These are phyloP conservation scores for Strigomonas galati DNA, from an alignment of 208 protist genomes.

Conservation along the genomic window DNA sequence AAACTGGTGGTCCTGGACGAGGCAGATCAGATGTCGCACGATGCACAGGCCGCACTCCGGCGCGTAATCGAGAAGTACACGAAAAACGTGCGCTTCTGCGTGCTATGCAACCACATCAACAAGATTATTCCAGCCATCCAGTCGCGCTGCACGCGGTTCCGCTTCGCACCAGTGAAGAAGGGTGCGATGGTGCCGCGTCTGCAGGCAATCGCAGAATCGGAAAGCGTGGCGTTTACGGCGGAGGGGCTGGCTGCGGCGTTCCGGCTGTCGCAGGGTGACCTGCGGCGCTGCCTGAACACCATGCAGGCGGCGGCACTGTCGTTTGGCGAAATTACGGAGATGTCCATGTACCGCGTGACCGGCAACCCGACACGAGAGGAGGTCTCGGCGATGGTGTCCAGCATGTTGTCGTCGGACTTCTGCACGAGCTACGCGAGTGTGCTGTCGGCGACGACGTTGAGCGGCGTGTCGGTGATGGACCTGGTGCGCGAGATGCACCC, in stretches of 20 bases:
- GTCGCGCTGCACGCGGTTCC: slow-evolving; percentile 98
- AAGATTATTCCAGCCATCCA: slow-evolving; percentile 95
- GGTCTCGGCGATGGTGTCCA: slow-evolving; percentile 62
- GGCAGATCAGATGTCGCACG: slow-evolving; percentile 98
- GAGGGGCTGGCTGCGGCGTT: slow-evolving; percentile 93
- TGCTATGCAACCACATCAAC: slow-evolving; percentile 99
- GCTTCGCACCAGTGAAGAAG: slow-evolving; percentile 94
- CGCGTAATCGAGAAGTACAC: slow-evolving; percentile 99
- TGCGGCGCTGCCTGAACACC: slow-evolving; percentile 97
- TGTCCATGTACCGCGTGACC: slow-evolving; percentile 77
- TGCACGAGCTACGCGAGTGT: slow-evolving; percentile 55
- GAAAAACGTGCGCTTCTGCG: slow-evolving; percentile 96
- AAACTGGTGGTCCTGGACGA: slow-evolving; percentile 99
- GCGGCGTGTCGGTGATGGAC: slow-evolving; percentile 72
- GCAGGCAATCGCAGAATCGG: slow-evolving; percentile 73
- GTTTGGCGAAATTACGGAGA: slow-evolving; percentile 59
- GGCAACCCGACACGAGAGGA: slow-evolving; percentile 81
- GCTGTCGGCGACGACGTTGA: slow-evolving; percentile 34
- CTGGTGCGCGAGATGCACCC: slow-evolving; percentile 74
- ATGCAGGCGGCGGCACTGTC: slow-evolving; percentile 93
- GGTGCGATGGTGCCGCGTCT: slow-evolving; percentile 84
- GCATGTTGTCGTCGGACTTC: slow-evolving; percentile 73
- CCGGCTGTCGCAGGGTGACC: slow-evolving; percentile 93
- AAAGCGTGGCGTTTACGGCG: slow-evolving; percentile 75
- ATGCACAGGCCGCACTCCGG: slow-evolving; percentile 97